Evolutionary conservation across 176 grass and related monocot species (phyloP).

Genomic region (Musa itinerans): DNA sequence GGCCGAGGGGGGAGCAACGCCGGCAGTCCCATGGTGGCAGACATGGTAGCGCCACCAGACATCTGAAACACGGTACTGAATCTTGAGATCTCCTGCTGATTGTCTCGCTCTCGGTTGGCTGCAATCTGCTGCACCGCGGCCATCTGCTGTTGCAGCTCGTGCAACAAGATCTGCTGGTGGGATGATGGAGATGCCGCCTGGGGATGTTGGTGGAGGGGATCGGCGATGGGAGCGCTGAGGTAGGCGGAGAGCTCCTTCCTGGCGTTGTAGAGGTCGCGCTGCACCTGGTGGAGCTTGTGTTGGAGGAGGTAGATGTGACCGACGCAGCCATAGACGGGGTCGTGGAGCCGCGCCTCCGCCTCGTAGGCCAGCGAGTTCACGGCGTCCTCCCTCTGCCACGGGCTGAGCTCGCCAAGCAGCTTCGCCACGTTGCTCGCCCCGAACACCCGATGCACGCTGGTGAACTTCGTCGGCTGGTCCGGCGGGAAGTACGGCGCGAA

Average conservation of each 20-base stretch:
- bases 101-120: not conserved
- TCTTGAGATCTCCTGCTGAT: not conserved
- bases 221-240: not conserved
- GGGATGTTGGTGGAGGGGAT: too few relatives aligned
- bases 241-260: not conserved
- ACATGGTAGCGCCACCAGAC: too few relatives aligned
- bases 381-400: slow-evolving; percentile 36
- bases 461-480: slow-evolving; percentile 44
- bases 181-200: not conserved
- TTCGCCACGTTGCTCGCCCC: too few relatives aligned
- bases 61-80: not conserved
- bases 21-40: too few relatives aligned
- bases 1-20: too few relatives aligned
- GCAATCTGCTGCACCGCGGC: not conserved
- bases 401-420: slow-evolving; percentile 25
- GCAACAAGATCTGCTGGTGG: not conserved
- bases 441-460: slow-evolving; percentile 25
- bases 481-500: slow-evolving; percentile 64
- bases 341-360: slow-evolving; percentile 68
- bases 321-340: slow-evolving; percentile 86
- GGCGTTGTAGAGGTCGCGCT: not conserved
- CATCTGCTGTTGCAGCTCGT: not conserved
- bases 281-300: slow-evolving; percentile 37
- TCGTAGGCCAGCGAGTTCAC: slow-evolving; percentile 68
- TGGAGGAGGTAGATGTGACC: slow-evolving; percentile 63